Conservation (phyloP, 2,329 filamentous ascomycete genomes). For the Colletotrichum gigasporum region DNA sequence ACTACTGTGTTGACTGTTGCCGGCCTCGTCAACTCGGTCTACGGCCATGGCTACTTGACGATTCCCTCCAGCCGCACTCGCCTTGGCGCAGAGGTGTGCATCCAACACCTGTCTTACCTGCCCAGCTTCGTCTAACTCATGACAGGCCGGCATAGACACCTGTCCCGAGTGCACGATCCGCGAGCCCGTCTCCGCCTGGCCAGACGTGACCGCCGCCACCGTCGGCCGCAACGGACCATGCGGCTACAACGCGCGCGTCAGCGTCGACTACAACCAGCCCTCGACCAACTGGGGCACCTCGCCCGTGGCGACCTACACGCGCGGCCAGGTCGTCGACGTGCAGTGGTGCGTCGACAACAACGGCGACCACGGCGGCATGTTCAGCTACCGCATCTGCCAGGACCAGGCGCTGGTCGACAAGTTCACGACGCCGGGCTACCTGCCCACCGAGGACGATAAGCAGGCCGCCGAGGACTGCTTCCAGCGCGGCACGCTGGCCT, state of each 20-base stretch:
- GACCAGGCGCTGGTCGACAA: constrained; percentile 60
- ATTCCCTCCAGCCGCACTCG: constrained; percentile 54
- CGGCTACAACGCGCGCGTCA: constrained; percentile 62
- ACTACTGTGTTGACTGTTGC: background rate
- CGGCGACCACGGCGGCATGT: constrained; percentile 67
- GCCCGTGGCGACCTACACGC: constrained; percentile 53
- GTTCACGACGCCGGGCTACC: constrained; percentile 55
- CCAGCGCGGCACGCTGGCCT: constrained; percentile 54
- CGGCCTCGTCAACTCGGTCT: constrained; percentile 15
- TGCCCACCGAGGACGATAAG: constrained; percentile 61
- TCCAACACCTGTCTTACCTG: too few relatives aligned
- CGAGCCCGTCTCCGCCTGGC: constrained; percentile 61
- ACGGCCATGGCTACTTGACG: constrained; percentile 56
- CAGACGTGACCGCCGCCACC: constrained; percentile 52
- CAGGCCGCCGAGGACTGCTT: constrained; percentile 64
- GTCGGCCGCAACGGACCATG: constrained; percentile 61
- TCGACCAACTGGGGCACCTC: constrained; percentile 52
- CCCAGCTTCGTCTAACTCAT: background rate
- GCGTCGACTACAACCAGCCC: constrained; percentile 63
- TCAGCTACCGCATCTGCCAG: constrained; percentile 62
- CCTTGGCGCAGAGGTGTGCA: constrained; percentile 51
- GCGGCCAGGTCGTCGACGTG: constrained; percentile 57
- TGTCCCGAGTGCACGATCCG: constrained; percentile 65
- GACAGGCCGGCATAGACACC: constrained; percentile 56
- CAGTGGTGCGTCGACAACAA: constrained; percentile 67